These are phyloP conservation scores for Trichophyton simii DNA, from an alignment of 2,329 filamentous ascomycete genomes.

Conservation along the genomic window DNA sequence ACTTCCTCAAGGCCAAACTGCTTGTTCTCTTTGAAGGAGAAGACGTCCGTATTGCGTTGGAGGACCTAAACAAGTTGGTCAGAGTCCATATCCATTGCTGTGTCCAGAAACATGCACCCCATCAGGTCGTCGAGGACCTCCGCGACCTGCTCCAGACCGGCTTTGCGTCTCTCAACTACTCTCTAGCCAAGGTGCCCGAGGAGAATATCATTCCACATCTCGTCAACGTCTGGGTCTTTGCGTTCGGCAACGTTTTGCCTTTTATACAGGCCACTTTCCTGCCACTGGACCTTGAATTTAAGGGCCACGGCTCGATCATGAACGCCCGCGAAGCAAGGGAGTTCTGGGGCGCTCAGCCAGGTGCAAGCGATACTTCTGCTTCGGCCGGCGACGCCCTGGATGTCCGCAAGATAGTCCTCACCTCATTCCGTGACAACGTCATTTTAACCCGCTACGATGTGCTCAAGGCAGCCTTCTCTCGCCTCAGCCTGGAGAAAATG, in stretches of 20 bases:
- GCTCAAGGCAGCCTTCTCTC: slow-evolving; percentile 79
- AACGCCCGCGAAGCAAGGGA: slow-evolving; percentile 66
- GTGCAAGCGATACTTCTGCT: slow-evolving; percentile 25
- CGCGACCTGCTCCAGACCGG: slow-evolving; percentile 55
- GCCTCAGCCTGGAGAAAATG: slow-evolving; percentile 72
- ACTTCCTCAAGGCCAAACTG: slow-evolving; percentile 50
- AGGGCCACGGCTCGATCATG: slow-evolving; percentile 70
- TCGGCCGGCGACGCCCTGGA: slow-evolving; percentile 52
- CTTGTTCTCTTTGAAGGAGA: slow-evolving; percentile 54
- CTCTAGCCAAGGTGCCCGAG: slow-evolving; percentile 63
- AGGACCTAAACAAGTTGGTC: slow-evolving; percentile 53
- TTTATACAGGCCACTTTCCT: slow-evolving; percentile 94
- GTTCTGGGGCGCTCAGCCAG: slow-evolving; percentile 70
- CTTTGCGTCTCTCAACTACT: slow-evolving; percentile 75
- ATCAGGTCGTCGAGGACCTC: slow-evolving; percentile 50
- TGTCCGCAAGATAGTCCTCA: slow-evolving; percentile 75
- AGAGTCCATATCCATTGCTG: slow-evolving; percentile 50
- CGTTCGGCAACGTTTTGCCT: slow-evolving; percentile 78
- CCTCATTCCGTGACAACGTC: slow-evolving; percentile 76
- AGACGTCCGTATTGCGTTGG: slow-evolving; percentile 50
- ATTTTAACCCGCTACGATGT: slow-evolving; percentile 81
- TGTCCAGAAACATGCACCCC: slow-evolving; percentile 47
- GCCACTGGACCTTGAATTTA: slow-evolving; percentile 84
- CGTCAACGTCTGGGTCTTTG: slow-evolving; percentile 87
- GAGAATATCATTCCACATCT: slow-evolving; percentile 80